These are phyloP conservation scores for Colletotrichum horii DNA, from an alignment of 2,329 filamentous ascomycete genomes.

Conservation along the genomic window DNA sequence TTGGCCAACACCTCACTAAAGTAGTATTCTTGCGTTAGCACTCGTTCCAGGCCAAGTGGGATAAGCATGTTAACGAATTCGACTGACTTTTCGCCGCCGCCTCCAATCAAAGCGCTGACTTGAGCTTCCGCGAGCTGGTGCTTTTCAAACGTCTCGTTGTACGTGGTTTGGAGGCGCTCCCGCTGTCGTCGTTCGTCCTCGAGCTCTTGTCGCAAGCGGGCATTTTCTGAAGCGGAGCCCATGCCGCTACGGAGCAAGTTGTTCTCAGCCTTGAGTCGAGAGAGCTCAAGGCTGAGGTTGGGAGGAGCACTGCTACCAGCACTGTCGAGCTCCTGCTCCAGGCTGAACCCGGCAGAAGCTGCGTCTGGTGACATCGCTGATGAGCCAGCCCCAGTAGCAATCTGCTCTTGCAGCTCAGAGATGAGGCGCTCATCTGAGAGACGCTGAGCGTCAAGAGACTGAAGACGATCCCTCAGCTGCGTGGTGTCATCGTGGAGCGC, in stretches of 20 bases:
- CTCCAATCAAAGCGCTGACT: conserved; percentile 57
- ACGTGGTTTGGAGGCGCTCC: conserved; percentile 58
- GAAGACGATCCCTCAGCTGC: conserved; percentile 42
- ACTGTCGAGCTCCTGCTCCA: conserved; percentile 66
- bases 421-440: conserved; percentile 59
- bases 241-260: conserved; percentile 61
- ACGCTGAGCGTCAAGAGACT: conserved; percentile 46
- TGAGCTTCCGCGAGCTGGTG: conserved; percentile 63
- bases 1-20: conserved; percentile 59
- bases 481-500: conserved; percentile 51
- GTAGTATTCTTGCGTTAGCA: conserved; percentile 52
- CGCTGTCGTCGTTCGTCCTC: conserved; percentile 57
- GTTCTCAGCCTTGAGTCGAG: conserved; percentile 67
- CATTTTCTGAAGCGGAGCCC: conserved; percentile 58
- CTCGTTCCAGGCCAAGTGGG: conserved; percentile 26
- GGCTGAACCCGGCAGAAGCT: conserved; percentile 43
- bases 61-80: conserved; percentile 23
- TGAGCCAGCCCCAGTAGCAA: conserved; percentile 39
- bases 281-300: conserved; percentile 56
- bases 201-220: conserved; percentile 59
- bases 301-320: conserved; percentile 44
- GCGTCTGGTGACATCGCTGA: conserved; percentile 10
- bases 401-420: conserved; percentile 64
- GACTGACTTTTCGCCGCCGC: conserved; percentile 60
- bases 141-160: conserved; percentile 63